A percentile compares a stretch with the other conserved stretches of the same genome.
phyloP scores from a whole-genome alignment of 1,284 basidiomycete species.

The Rhodotorula sp. region DNA sequence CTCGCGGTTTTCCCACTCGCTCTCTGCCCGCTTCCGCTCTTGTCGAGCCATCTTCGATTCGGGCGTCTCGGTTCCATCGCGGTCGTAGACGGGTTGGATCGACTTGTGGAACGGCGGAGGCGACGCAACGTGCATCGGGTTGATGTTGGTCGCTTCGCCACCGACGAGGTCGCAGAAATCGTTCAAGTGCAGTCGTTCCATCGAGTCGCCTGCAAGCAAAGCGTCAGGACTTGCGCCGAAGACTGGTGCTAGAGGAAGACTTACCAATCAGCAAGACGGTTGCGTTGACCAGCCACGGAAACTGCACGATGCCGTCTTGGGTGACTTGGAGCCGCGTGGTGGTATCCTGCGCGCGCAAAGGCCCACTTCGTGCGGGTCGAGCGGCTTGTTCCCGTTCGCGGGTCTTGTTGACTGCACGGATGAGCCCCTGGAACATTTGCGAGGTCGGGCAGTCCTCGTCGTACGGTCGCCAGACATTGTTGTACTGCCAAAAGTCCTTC shows the following conservation, averaged over 20 bases:
- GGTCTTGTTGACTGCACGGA: conserved; percentile 1
- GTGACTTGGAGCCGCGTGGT: background rate
- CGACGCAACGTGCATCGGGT: conserved; percentile 28
- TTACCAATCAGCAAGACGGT: conserved; percentile 31
- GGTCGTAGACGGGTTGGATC: conserved; percentile 21
- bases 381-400: conserved; percentile 1
- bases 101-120: conserved; percentile 30
- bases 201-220: conserved; percentile 35
- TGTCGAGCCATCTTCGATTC: conserved; percentile 22
- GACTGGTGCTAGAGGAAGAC: background rate
- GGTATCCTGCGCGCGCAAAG: conserved; percentile 8
- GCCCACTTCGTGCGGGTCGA: background rate
- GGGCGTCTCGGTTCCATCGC: conserved; percentile 22
- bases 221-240: background rate
- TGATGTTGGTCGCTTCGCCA: conserved; percentile 25
- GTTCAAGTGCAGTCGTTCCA: conserved; percentile 37
- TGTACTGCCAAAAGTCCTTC: background rate
- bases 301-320: conserved; percentile 11
- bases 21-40: conserved; percentile 15
- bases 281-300: conserved; percentile 30
- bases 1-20: conserved; percentile 26
- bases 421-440: conserved; percentile 21
- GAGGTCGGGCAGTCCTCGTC: conserved; percentile 32
- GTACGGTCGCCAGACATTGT: conserved; percentile 35
- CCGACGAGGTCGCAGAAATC: conserved; percentile 39